These are phyloP conservation scores for Sideroxylon spinosum DNA, from an alignment of 179 eudicot genomes.

Conservation along the genomic window DNA sequence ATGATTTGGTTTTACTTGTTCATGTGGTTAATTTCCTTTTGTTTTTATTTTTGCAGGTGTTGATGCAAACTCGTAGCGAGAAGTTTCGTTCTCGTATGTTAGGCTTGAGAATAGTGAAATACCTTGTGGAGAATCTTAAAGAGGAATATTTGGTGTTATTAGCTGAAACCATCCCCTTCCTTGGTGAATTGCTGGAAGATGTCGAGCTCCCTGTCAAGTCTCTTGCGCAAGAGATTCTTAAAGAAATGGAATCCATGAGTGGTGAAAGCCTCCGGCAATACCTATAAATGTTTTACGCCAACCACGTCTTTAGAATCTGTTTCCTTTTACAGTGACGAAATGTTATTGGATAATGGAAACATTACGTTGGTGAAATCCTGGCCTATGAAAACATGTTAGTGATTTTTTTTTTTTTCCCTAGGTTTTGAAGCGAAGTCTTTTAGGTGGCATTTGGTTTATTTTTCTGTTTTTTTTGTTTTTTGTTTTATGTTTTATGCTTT, in stretches of 20 bases:
- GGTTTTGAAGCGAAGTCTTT: too few species aligned
- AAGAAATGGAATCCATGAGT: constrained; percentile 80
- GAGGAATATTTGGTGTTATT: constrained; percentile 79
- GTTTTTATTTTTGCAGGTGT: constrained; percentile 42
- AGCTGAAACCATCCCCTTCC: constrained; percentile 91
- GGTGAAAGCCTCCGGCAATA: constrained; percentile 84
- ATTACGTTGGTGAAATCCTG: background rate
- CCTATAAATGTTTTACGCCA: constrained; percentile 33
- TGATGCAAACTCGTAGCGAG: constrained; percentile 90
- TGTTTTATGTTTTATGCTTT: too few species aligned
- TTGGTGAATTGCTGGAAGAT: constrained; percentile 86
- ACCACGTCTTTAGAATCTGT: background rate
- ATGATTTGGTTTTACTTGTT: constrained; percentile 2
- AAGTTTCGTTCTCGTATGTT: constrained; percentile 61
- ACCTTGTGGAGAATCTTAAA: constrained; percentile 73
- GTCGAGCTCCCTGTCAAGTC: constrained; percentile 73
- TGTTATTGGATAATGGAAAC: background rate
- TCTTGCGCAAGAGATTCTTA: constrained; percentile 85
- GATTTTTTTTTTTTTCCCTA: too few species aligned
- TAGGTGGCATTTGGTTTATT: too few species aligned
- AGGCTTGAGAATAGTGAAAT: constrained; percentile 69
- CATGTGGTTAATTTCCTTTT: background rate
- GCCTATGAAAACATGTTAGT: too few species aligned
- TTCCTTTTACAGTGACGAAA: background rate
- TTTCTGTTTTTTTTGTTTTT: too few species aligned